These are phyloP conservation scores for Ajuga chamaepitys DNA, from an alignment of 257 asterid species.

Conservation along the genomic window DNA sequence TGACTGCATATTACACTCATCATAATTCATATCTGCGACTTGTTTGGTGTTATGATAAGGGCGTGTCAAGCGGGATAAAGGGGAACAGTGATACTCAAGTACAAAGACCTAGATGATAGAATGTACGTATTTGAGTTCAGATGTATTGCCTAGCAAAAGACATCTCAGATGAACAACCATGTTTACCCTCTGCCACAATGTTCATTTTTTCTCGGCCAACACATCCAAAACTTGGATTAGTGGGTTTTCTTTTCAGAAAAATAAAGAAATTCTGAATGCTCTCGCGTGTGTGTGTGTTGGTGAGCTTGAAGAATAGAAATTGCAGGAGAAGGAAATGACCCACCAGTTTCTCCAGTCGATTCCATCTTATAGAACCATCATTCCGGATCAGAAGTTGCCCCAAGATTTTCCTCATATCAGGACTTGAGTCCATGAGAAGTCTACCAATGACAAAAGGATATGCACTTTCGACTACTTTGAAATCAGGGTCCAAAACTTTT, in stretches of 20 bases:
- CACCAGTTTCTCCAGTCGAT: conserved; percentile 88
- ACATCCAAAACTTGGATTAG: not conserved
- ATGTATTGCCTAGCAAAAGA: not conserved
- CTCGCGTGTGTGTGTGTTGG: not conserved
- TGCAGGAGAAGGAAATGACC: conserved; percentile 15
- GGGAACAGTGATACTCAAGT: not conserved
- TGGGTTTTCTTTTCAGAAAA: not conserved
- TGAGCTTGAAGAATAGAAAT: not conserved
- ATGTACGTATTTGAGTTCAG: not conserved
- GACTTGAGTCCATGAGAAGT: conserved; percentile 82
- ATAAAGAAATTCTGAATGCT: not conserved
- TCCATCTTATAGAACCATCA: conserved; percentile 95
- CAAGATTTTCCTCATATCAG: conserved; percentile 94
- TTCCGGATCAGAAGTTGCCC: conserved; percentile 84
- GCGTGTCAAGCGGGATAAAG: too few species aligned
- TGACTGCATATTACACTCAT: too few species aligned
- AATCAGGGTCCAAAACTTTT: conserved; percentile 86
- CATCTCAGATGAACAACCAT: not conserved
- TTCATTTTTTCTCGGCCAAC: not conserved
- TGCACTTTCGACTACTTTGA: conserved; percentile 96
- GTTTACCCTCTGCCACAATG: not conserved
- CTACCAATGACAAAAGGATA: conserved; percentile 95
- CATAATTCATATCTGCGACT: too few species aligned
- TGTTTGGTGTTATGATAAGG: too few species aligned
- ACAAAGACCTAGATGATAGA: not conserved